phyloP scores from a whole-genome alignment of 1,284 basidiomycete species.

The Marasmius fiardii region DNA sequence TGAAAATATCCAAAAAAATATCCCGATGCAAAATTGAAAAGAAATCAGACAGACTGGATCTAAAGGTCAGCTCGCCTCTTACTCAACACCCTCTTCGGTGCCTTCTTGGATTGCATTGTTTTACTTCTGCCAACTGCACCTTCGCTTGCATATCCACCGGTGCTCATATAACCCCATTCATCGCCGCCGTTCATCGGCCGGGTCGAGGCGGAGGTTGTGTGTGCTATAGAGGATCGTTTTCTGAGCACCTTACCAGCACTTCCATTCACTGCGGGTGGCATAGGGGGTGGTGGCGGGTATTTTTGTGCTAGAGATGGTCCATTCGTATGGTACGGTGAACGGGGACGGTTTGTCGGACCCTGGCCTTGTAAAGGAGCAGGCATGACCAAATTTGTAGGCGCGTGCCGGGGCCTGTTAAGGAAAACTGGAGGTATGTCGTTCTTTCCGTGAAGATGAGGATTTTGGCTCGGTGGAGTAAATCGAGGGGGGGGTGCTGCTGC shows the following conservation, averaged over 20 bases:
- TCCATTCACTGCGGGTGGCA: not conserved
- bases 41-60: not conserved
- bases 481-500: not conserved
- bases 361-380: constrained; percentile 48
- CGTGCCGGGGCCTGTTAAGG: constrained; percentile 32
- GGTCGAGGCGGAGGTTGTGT: not conserved
- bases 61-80: constrained; percentile 8
- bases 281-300: not conserved
- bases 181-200: not conserved
- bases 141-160: not conserved
- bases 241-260: not conserved
- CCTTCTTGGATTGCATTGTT: constrained; percentile 7
- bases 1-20: not conserved
- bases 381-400: constrained; percentile 66
- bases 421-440: not conserved
- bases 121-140: not conserved
- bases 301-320: constrained; percentile 1
- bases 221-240: not conserved
- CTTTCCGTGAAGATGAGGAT: not conserved
- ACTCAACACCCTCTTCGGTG: constrained; percentile 14
- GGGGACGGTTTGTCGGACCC: not conserved
- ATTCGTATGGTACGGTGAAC: not conserved
- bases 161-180: not conserved
- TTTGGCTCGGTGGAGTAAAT: not conserved
- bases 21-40: not conserved